Conservation (phyloP, 2,329 filamentous ascomycete genomes). For the Parafenestella ontariensis region DNA sequence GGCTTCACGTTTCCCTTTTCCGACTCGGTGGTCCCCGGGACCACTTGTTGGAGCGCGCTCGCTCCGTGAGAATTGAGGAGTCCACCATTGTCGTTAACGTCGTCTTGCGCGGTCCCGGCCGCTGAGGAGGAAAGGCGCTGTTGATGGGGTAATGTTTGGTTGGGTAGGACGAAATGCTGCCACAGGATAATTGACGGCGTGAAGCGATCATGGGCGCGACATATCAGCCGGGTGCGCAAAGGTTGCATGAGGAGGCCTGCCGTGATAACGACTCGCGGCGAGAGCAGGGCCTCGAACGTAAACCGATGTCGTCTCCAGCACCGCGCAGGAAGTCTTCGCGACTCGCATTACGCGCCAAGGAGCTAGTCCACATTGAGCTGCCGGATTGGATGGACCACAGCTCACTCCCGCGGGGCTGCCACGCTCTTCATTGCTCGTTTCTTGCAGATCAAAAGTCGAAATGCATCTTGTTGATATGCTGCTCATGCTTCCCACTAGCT, state of each 20-base stretch:
- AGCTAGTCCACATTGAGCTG: constrained; percentile 18
- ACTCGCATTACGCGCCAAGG: constrained; percentile 19
- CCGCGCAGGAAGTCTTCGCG: constrained; percentile 2
- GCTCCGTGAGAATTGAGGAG: neutral
- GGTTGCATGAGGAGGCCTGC: constrained; percentile 36
- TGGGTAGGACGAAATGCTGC: constrained; percentile 42
- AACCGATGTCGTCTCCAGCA: constrained; percentile 1
- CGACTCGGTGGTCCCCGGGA: neutral
- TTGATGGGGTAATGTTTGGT: constrained; percentile 12
- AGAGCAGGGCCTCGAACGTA: neutral
- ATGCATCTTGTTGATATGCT: neutral
- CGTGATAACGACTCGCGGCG: constrained; percentile 6
- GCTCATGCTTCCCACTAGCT: neutral
- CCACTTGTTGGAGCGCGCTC: neutral
- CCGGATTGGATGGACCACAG: constrained; percentile 5
- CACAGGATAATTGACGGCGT: constrained; percentile 39
- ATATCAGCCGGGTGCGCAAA: constrained; percentile 31
- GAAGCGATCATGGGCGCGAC: constrained; percentile 44
- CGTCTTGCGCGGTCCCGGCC: constrained; percentile 8
- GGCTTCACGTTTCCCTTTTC: neutral
- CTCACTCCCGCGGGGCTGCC: constrained; percentile 24
- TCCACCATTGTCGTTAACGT: neutral
- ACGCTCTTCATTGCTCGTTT: constrained; percentile 8
- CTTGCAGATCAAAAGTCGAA: neutral
- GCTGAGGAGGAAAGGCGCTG: constrained; percentile 28